Evolutionary conservation across 805 yeast species (phyloP).

Genomic region (Kodamaea lidongshanica): DNA sequence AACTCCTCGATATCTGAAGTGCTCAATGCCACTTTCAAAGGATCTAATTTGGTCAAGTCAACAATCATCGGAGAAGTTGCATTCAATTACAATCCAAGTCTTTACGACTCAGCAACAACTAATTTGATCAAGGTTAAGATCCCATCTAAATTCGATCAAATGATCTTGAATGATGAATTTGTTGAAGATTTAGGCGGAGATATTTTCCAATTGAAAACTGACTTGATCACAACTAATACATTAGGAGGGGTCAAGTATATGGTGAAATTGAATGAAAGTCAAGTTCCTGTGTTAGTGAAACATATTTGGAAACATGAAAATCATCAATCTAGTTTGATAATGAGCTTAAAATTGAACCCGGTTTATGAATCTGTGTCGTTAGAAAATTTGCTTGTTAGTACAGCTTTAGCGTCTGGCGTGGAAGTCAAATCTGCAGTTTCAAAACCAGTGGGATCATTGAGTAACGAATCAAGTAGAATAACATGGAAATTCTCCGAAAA

Average conservation of each 20-base stretch:
- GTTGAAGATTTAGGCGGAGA: constrained; percentile 23
- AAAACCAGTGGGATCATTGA: constrained; percentile 88
- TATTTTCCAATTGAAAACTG: constrained; percentile 40
- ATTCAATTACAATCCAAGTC: constrained; percentile 49
- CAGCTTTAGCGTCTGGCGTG: constrained; percentile 53
- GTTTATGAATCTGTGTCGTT: constrained; percentile 35
- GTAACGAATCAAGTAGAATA: constrained; percentile 76
- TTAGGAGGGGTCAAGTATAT: constrained; percentile 79
- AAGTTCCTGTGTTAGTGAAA: constrained; percentile 62
- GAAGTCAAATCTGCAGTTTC: constrained; percentile 71
- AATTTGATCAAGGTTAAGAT: constrained; percentile 32
- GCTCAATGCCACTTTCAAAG: constrained; percentile 64
- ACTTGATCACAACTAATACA: constrained; percentile 53
- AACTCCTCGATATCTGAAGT: constrained; percentile 85
- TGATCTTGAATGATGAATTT: constrained; percentile 36
- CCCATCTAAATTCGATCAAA: constrained; percentile 45
- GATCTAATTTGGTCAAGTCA: constrained; percentile 55
- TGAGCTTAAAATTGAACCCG: constrained; percentile 57
- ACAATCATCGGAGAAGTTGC: constrained; percentile 84
- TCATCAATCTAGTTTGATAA: constrained; percentile 78
- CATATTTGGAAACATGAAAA: constrained; percentile 90
- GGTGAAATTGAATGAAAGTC: constrained; percentile 35
- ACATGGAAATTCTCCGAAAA: constrained; percentile 67
- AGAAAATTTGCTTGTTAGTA: constrained; percentile 56
- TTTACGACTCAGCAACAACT: constrained; percentile 14